phyloP scores from a whole-genome alignment of 2,329 filamentous ascomycete species.

The Ophiobolus disseminans region DNA sequence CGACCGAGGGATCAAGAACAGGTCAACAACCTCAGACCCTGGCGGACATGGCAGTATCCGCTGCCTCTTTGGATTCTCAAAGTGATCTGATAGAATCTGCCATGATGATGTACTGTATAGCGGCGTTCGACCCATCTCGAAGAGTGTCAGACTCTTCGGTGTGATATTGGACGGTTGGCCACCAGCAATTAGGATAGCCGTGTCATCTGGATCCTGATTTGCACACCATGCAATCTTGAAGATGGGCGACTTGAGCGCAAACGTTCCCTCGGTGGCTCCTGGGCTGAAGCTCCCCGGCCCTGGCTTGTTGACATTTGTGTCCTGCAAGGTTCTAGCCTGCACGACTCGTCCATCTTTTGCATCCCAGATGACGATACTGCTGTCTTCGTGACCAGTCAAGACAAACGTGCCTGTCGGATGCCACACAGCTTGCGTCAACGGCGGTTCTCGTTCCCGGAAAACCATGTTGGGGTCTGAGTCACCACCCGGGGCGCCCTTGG shows the following conservation, averaged over 20 bases:
- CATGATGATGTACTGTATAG: slow-evolving; percentile 91
- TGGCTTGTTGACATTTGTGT: slow-evolving; percentile 75
- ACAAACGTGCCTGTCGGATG: slow-evolving; percentile 94
- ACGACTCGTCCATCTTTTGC: slow-evolving; percentile 84
- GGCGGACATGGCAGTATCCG: slow-evolving; percentile 76
- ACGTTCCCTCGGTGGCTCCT: slow-evolving; percentile 56
- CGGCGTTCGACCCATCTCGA: slow-evolving; percentile 88
- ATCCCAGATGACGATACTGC: slow-evolving; percentile 94
- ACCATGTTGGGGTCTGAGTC: slow-evolving; percentile 69
- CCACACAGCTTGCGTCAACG: slow-evolving; percentile 84
- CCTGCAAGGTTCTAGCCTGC: slow-evolving; percentile 80
- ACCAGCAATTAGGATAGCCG: slow-evolving; percentile 83
- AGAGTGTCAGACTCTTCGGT: slow-evolving; percentile 81
- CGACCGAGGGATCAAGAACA: slow-evolving; percentile 79
- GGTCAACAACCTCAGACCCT: slow-evolving; percentile 78
- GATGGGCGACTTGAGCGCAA: slow-evolving; percentile 74
- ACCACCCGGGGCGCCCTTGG: slow-evolving; percentile 81
- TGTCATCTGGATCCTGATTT: slow-evolving; percentile 92
- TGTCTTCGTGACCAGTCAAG: slow-evolving; percentile 86
- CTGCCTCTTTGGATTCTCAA: slow-evolving; percentile 75
- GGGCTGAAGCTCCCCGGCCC: slow-evolving; percentile 54
- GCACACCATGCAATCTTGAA: slow-evolving; percentile 89
- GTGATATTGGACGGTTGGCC: slow-evolving; percentile 72
- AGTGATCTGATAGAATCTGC: slow-evolving; percentile 80
- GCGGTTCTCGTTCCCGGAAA: slow-evolving; percentile 71